These are phyloP conservation scores for Cyberlindnera veronae DNA, from an alignment of 805 yeast species.

Conservation along the genomic window DNA sequence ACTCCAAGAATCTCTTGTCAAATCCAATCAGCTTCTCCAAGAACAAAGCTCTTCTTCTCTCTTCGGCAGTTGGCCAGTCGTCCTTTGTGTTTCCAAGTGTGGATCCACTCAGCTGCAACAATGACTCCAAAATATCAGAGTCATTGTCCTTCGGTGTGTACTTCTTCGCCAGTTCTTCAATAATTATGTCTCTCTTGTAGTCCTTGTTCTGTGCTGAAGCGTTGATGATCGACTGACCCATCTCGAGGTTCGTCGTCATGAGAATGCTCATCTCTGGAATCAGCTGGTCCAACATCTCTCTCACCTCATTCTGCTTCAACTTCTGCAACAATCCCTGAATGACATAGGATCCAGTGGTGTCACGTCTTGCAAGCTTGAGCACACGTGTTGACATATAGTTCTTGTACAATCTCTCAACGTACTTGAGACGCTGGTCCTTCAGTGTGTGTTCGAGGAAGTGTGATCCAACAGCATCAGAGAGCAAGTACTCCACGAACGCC, in stretches of 20 bases:
- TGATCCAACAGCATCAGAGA: constrained; percentile 89
- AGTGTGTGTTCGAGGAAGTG: constrained; percentile 81
- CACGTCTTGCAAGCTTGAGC: constrained; percentile 70
- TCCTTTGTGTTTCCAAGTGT: constrained; percentile 79
- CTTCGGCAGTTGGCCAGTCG: constrained; percentile 92
- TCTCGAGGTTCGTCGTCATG: constrained; percentile 64
- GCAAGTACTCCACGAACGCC: constrained; percentile 76
- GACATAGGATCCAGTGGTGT: constrained; percentile 80
- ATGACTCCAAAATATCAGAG: constrained; percentile 56
- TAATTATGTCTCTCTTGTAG: constrained; percentile 58
- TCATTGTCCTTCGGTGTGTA: constrained; percentile 37
- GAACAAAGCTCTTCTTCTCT: constrained; percentile 73
- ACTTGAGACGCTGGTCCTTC: constrained; percentile 60
- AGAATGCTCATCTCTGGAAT: constrained; percentile 64
- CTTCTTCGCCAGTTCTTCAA: constrained; percentile 43
- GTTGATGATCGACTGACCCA: constrained; percentile 63
- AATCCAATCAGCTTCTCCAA: constrained; percentile 69
- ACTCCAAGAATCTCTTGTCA: constrained; percentile 55
- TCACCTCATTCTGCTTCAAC: constrained; percentile 60
- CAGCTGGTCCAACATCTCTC: constrained; percentile 56
- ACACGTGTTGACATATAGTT: constrained; percentile 74
- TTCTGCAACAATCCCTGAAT: constrained; percentile 67
- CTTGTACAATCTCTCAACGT: constrained; percentile 65
- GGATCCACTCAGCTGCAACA: constrained; percentile 60
- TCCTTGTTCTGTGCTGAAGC: constrained; percentile 57